Evolutionary conservation across 2,329 filamentous ascomycete genomes (phyloP).

Genomic region (Myrmaecium sp.): DNA sequence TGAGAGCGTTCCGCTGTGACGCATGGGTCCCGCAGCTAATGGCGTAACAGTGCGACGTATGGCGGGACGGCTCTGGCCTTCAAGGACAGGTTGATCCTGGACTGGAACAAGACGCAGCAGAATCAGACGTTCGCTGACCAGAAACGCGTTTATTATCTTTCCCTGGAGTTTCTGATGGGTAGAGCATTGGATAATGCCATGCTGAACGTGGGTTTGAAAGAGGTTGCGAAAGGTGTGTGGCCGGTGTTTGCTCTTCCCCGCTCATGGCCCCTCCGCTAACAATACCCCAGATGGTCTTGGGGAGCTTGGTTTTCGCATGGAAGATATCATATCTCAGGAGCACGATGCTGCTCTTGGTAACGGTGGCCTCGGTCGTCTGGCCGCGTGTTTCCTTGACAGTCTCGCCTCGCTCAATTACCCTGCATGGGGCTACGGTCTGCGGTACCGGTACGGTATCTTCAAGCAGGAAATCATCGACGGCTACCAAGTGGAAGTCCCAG

Average conservation of each 20-base stretch:
- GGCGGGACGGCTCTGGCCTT: conserved; percentile 81
- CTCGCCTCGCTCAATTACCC: conserved; percentile 88
- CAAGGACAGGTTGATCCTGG: conserved; percentile 77
- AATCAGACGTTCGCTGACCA: conserved; percentile 77
- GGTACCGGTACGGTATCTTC: conserved; percentile 91
- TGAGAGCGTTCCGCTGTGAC: not conserved
- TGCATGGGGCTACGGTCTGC: conserved; percentile 91
- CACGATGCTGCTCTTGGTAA: conserved; percentile 94
- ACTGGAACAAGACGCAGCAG: conserved; percentile 98
- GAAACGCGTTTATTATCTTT: conserved; percentile 95
- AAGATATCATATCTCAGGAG: conserved; percentile 88
- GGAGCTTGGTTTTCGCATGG: conserved; percentile 90
- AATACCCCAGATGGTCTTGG: conserved; percentile 50
- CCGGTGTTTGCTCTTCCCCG: not conserved
- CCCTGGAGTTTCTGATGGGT: conserved; percentile 95
- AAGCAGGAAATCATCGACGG: conserved; percentile 98
- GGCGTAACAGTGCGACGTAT: conserved; percentile 53
- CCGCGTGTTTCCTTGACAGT: conserved; percentile 93
- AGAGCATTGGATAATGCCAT: conserved; percentile 94
- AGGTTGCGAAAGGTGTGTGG: conserved; percentile 55
- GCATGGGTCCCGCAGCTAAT: conserved; percentile 4
- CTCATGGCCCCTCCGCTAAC: conserved; percentile 3
- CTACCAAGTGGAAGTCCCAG: conserved; percentile 93
- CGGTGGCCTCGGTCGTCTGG: conserved; percentile 82
- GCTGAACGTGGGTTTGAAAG: conserved; percentile 84